Evolutionary conservation across 441 rosid genomes (phyloP), one percentile per base, ranked within the genome.

Genomic region (Metrosideros polymorpha): DNA sequence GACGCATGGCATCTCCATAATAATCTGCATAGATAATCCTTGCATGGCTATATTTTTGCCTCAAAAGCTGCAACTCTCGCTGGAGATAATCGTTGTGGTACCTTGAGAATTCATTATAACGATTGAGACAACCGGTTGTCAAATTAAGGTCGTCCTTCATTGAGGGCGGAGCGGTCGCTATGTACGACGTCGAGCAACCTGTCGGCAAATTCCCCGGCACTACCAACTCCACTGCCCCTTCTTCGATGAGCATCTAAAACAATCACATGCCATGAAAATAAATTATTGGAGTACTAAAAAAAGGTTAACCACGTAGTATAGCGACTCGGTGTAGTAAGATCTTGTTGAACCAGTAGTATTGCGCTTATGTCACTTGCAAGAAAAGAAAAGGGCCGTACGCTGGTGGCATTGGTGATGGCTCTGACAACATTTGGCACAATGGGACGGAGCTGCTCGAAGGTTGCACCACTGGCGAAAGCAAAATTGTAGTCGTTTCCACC

Each of bases 1-100:
- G 89, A 76, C 91, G 91, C 91, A 59, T 90, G 83, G 95, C 92
- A 1, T 95, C 93, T 35, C 91, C 88, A 50, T 95, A 96, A 86
- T 95, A 93, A 88, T 96, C 98, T 6, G 95, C 98, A 63, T 96
- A 96, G 6, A 92, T 91, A 6, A 96, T 92, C 82, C 87, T 93
- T 9, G 91, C 89, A 82, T 92, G 90, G 45, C 94, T 93, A 83
- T 95, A 90, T 15, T 75, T 75, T 75, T 39, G 5, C 42, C 82
- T 75, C 82, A 75, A 39, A 12, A 3, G 17, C 49, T 42, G 85
- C 66, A 96, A 88, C 17, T 89, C 92, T 61, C 61, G 75, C 27
- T 91, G 89, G 52, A 96, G 95, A 88, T 86, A 77, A 63, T 84
- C 27, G 83, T 95, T 94, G 86, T 76, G 82, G 82, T 76, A 76